A percentile compares a stretch with the other conserved stretches of the same genome.
Conservation (phyloP, 805 yeast genomes). For the Wickerhamomyces queroliae region DNA sequence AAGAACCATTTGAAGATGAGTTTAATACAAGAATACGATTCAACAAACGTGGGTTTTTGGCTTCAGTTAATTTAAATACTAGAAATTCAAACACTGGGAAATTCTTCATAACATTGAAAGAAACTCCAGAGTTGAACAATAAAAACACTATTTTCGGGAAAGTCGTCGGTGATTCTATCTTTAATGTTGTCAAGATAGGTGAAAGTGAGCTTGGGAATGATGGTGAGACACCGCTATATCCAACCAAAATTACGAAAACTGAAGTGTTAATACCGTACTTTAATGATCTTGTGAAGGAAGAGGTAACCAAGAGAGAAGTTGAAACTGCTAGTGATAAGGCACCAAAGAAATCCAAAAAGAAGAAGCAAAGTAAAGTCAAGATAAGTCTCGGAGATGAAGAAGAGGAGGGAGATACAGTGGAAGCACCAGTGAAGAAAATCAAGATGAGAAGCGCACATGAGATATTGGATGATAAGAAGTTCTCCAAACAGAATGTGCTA, state of each 20-base stretch:
- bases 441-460: conserved; percentile 41
- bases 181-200: conserved; percentile 41
- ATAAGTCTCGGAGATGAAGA: conserved; percentile 35
- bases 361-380: conserved; percentile 26
- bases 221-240: conserved; percentile 43
- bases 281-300: conserved; percentile 29
- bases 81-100: conserved; percentile 29
- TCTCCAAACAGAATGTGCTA: conserved; percentile 6
- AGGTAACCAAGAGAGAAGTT: neutral
- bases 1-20: conserved; percentile 32
- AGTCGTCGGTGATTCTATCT: conserved; percentile 50
- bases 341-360: conserved; percentile 13
- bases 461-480: conserved; percentile 21
- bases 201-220: conserved; percentile 40
- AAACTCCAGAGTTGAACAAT: conserved; percentile 37
- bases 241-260: conserved; percentile 35
- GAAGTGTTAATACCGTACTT: conserved; percentile 45
- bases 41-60: conserved; percentile 49
- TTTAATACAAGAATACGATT: conserved; percentile 45
- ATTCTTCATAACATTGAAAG: conserved; percentile 45
- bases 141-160: conserved; percentile 50
- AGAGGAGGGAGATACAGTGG: conserved; percentile 13
- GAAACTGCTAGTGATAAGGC: conserved; percentile 4
- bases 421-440: conserved; percentile 9
- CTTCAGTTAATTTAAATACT: conserved; percentile 34